A percentile compares a stretch with the other conserved stretches of the same genome.
These are phyloP conservation scores for Aspergillus puulaauensis DNA, from an alignment of 2,329 filamentous ascomycete genomes.

Conservation along the genomic window DNA sequence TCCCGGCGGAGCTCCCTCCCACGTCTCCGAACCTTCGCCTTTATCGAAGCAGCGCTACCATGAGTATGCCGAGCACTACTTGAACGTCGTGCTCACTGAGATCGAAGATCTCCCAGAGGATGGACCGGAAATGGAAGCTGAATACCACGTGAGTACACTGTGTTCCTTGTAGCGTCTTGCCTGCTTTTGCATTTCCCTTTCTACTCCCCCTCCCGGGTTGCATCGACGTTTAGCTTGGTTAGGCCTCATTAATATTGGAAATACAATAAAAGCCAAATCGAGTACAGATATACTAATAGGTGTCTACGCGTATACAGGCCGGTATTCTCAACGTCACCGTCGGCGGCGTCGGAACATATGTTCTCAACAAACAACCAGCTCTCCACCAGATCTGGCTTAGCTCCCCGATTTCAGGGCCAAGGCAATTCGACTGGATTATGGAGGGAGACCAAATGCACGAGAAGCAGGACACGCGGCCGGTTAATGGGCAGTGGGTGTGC, in stretches of 20 bases:
- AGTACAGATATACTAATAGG: background rate
- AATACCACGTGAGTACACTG: slow-evolving; percentile 70
- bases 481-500: slow-evolving; percentile 79
- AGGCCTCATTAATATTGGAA: too few relatives aligned
- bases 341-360: slow-evolving; percentile 73
- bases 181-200: background rate
- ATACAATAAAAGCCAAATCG: background rate
- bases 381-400: slow-evolving; percentile 98
- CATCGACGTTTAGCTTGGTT: background rate
- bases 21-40: slow-evolving; percentile 58
- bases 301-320: slow-evolving; percentile 54
- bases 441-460: slow-evolving; percentile 68
- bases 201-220: background rate
- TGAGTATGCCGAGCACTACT: slow-evolving; percentile 71
- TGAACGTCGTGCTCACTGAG: slow-evolving; percentile 58
- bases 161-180: background rate
- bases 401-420: slow-evolving; percentile 85
- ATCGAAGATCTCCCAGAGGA: slow-evolving; percentile 75
- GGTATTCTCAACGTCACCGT: slow-evolving; percentile 80
- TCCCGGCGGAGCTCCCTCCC: slow-evolving; percentile 39
- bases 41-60: slow-evolving; percentile 74
- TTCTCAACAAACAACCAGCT: slow-evolving; percentile 97
- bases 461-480: slow-evolving; percentile 67
- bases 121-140: slow-evolving; percentile 74
- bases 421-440: slow-evolving; percentile 88